These are phyloP conservation scores for Nymphaea thermarum DNA, from an alignment of 164 flowering plant species.

Conservation along the genomic window DNA sequence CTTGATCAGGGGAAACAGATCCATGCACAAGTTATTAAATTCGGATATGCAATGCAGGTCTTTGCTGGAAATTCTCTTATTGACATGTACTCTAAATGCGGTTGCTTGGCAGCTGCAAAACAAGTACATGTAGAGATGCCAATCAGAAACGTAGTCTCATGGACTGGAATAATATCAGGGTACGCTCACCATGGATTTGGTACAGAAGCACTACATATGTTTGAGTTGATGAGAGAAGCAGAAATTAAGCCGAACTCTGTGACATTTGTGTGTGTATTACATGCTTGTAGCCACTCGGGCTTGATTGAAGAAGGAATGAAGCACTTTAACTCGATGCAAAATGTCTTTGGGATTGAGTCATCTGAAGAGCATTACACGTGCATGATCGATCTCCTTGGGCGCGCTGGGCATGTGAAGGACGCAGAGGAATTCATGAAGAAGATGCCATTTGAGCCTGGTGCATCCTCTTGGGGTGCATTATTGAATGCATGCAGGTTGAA, in stretches of 20 bases:
- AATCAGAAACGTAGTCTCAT: conserved; percentile 10
- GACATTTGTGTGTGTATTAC: conserved; percentile 10
- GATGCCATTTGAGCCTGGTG: conserved; percentile 16
- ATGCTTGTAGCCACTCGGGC: conserved; percentile 15
- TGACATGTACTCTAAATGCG: conserved; percentile 14
- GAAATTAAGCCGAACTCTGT: conserved; percentile 7
- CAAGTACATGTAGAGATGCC: conserved; percentile 5
- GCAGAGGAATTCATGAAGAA: conserved; percentile 10
- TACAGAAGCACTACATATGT: conserved; percentile 8
- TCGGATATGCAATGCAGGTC: conserved; percentile 1
- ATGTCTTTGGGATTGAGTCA: conserved; percentile 6
- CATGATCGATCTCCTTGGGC: conserved; percentile 11
- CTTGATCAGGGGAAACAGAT: conserved; percentile 13
- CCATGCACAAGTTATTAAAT: conserved; percentile 7
- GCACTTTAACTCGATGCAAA: conserved; percentile 8
- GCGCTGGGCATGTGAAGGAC: conserved; percentile 11
- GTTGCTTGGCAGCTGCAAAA: conserved; percentile 9
- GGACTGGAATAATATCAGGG: conserved; percentile 16
- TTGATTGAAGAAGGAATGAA: conserved; percentile 9
- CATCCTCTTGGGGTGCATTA: conserved; percentile 15
- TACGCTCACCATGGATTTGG: conserved; percentile 14
- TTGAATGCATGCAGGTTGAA: conserved; percentile 8
- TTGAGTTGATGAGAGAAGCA: conserved; percentile 8
- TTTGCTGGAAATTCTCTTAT: conserved; percentile 13
- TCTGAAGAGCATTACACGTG: conserved; percentile 11